Conservation (phyloP, 495 filamentous ascomycete species). For the Podospora bellae-mahoneyi region DNA sequence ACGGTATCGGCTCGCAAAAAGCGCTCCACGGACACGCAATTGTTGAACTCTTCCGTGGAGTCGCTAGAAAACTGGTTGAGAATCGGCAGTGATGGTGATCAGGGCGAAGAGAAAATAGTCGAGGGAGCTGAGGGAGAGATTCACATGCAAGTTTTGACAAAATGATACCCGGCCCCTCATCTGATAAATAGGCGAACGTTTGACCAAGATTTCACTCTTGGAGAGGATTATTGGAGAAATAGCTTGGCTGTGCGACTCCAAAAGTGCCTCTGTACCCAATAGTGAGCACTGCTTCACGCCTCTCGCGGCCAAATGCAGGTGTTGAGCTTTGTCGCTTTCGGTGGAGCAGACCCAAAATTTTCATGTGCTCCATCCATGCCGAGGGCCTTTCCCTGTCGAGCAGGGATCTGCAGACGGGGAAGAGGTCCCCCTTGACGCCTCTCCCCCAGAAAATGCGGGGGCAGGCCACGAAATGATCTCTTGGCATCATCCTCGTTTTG, state of each 20-base stretch:
- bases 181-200: background rate
- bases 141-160: background rate
- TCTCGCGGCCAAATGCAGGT: background rate
- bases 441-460: conserved; percentile 25
- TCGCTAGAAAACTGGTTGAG: background rate
- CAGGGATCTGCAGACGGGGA: conserved; percentile 12
- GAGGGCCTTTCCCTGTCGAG: conserved; percentile 21
- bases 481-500: conserved; percentile 24
- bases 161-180: background rate
- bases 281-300: background rate
- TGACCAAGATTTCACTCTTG: background rate
- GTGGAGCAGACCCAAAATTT: conserved; percentile 18
- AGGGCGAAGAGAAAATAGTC: background rate
- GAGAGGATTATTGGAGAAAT: background rate
- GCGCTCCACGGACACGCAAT: background rate
- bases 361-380: conserved; percentile 34
- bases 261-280: background rate
- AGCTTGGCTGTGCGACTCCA: background rate
- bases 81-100: background rate
- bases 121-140: background rate
- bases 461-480: conserved; percentile 15
- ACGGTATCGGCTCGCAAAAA: background rate
- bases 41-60: conserved; percentile 1
- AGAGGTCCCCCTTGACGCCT: conserved; percentile 18
- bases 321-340: background rate